Conservation (phyloP, 352 stramenopile species). For the Pilasporangium apinafurcum region DNA sequence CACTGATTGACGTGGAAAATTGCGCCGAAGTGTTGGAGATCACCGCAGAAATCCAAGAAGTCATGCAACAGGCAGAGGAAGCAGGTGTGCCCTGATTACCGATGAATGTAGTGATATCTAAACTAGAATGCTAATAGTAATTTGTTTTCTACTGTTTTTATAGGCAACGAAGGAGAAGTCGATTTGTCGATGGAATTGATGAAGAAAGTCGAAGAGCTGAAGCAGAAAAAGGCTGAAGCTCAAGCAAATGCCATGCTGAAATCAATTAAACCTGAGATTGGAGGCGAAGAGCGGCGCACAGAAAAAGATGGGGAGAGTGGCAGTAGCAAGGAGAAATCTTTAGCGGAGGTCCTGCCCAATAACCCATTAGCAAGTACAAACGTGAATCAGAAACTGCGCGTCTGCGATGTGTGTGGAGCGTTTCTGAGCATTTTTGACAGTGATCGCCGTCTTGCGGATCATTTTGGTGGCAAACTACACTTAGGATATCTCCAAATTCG, state of each 20-base stretch:
- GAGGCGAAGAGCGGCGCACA: neutral
- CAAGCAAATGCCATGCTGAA: slow-evolving; percentile 37
- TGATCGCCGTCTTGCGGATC: slow-evolving; percentile 82
- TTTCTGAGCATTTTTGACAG: slow-evolving; percentile 92
- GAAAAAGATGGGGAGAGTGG: slow-evolving; percentile 6
- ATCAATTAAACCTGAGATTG: slow-evolving; percentile 19
- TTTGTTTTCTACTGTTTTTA: neutral
- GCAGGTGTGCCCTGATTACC: slow-evolving; percentile 7
- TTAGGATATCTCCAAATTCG: slow-evolving; percentile 87
- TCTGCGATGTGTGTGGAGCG: slow-evolving; percentile 89
- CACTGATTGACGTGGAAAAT: slow-evolving; percentile 41
- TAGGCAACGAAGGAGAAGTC: slow-evolving; percentile 47
- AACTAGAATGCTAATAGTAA: no score
- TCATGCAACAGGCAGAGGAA: slow-evolving; percentile 51
- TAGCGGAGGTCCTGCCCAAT: slow-evolving; percentile 1
- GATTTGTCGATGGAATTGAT: slow-evolving; percentile 54
- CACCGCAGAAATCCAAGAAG: slow-evolving; percentile 63
- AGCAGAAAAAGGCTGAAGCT: slow-evolving; percentile 37
- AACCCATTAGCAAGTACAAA: slow-evolving; percentile 21
- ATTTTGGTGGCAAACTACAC: slow-evolving; percentile 90
- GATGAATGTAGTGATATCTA: neutral
- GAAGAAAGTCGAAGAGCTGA: slow-evolving; percentile 59
- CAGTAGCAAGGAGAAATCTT: slow-evolving; percentile 8
- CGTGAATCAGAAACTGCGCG: slow-evolving; percentile 80
- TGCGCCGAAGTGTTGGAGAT: slow-evolving; percentile 68